Evolutionary conservation across 2,329 filamentous ascomycete species (phyloP).

Genomic region (Colletotrichum tofieldiae): DNA sequence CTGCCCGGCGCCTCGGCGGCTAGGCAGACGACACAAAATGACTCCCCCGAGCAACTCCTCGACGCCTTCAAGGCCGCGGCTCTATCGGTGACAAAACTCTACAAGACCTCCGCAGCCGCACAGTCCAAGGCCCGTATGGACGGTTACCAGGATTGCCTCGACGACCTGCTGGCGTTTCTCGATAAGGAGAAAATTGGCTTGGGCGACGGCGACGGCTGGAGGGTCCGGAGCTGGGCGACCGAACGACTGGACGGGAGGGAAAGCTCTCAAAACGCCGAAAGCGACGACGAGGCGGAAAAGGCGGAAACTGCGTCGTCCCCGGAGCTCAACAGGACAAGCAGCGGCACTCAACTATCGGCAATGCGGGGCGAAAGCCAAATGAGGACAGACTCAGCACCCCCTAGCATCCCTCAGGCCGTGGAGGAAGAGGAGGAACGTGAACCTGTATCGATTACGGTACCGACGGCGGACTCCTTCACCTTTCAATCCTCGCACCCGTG

Average conservation of each 20-base stretch:
- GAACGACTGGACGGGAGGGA: conserved; percentile 79
- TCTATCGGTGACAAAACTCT: conserved; percentile 94
- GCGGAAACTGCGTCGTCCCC: conserved; percentile 73
- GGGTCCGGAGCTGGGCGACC: conserved; percentile 75
- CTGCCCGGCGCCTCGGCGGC: conserved; percentile 44
- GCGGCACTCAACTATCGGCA: conserved; percentile 48
- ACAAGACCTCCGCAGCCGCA: conserved; percentile 89
- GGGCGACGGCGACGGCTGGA: conserved; percentile 82
- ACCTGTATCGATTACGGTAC: conserved; percentile 61
- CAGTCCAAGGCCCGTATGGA: conserved; percentile 82
- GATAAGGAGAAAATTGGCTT: conserved; percentile 87
- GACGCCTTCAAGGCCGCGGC: conserved; percentile 94
- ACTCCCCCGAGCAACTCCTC: conserved; percentile 77
- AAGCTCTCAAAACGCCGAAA: conserved; percentile 70
- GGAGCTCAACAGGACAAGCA: conserved; percentile 65
- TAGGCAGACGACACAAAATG: conserved; percentile 50
- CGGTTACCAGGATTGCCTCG: conserved; percentile 94
- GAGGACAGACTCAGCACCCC: conserved; percentile 56
- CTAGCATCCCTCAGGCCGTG: conserved; percentile 42
- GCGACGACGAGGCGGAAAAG: conserved; percentile 80
- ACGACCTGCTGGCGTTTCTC: conserved; percentile 88
- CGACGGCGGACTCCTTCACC: conserved; percentile 75
- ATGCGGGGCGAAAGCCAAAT: conserved; percentile 43
- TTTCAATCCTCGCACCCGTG: conserved; percentile 78
- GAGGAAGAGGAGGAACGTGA: conserved; percentile 42